Percentiles rank a stretch among this genome's conserved stretches.
Conservation (phyloP, 371 early-diverging fungal species). For the Chytridium lagenaria region DNA sequence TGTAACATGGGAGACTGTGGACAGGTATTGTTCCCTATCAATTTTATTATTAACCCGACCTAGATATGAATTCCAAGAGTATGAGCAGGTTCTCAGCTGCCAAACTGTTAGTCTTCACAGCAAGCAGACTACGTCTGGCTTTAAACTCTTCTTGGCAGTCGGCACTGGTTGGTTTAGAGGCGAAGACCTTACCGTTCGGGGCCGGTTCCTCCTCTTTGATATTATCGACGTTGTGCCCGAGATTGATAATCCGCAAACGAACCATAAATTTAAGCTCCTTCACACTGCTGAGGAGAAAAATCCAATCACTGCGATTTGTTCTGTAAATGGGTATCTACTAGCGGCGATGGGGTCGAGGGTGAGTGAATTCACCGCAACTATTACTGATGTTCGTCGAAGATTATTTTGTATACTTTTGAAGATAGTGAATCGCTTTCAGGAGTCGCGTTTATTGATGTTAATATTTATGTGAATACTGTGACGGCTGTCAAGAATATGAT, state of each 20-base stretch:
- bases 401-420: constrained; percentile 90
- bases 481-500: constrained; percentile 89
- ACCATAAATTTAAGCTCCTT: constrained; percentile 88
- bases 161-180: constrained; percentile 91
- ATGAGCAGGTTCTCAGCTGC: constrained; percentile 86
- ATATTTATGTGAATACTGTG: constrained; percentile 86
- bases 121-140: constrained; percentile 85
- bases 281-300: constrained; percentile 90
- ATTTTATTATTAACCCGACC: neutral
- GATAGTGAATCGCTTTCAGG: constrained; percentile 88
- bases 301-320: constrained; percentile 90
- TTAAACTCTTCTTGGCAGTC: constrained; percentile 86
- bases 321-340: constrained; percentile 85
- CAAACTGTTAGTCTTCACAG: constrained; percentile 84
- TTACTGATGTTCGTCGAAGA: constrained; percentile 39
- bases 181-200: constrained; percentile 92
- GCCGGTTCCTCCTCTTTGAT: constrained; percentile 91
- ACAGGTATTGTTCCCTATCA: constrained; percentile 52
- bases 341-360: constrained; percentile 93
- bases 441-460: constrained; percentile 96
- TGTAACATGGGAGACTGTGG: constrained; percentile 94
- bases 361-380: neutral
- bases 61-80: constrained; percentile 72
- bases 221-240: constrained; percentile 98
- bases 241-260: constrained; percentile 92